Evolutionary conservation across 768 basidiomycete genomes (phyloP).

Genomic region (Dioszegia hungarica): DNA sequence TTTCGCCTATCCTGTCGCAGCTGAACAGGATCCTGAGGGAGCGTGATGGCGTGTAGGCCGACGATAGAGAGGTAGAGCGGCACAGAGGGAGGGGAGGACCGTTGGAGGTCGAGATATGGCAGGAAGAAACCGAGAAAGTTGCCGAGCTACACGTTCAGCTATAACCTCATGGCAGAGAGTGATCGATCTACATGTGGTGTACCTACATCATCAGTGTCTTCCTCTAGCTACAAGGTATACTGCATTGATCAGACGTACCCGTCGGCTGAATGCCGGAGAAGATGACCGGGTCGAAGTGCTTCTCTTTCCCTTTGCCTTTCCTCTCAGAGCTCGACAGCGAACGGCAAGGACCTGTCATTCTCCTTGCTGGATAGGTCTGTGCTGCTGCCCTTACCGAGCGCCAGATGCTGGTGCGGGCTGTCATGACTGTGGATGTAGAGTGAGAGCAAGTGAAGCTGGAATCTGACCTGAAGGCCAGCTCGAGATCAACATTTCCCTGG

Average conservation of each 20-base stretch:
- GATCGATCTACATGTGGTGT: constrained; percentile 86
- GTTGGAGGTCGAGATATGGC: constrained; percentile 17
- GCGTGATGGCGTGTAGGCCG: constrained; percentile 88
- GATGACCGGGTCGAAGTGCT: constrained; percentile 46
- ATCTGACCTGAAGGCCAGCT: no score
- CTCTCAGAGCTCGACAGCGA: not conserved
- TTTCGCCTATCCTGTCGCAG: constrained; percentile 64
- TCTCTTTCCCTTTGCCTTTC: constrained; percentile 3
- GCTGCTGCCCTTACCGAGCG: no score
- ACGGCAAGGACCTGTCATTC: no score
- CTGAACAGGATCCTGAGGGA: constrained; percentile 72
- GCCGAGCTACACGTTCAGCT: constrained; percentile 60
- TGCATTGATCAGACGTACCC: constrained; percentile 49
- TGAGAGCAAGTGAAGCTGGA: no score
- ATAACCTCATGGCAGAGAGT: no score
- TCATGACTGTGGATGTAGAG: no score
- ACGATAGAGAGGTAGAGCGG: constrained; percentile 76
- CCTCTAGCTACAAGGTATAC: not conserved
- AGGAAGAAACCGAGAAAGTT: constrained; percentile 68
- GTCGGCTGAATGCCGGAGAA: constrained; percentile 95
- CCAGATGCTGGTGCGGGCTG: no score
- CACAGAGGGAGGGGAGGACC: constrained; percentile 58
- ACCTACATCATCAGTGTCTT: constrained; percentile 47
- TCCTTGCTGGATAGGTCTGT: no score
- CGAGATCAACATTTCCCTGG: no score